Evolutionary conservation across 305 asterid species (phyloP).

Genomic region (Nicotiana rustica): DNA sequence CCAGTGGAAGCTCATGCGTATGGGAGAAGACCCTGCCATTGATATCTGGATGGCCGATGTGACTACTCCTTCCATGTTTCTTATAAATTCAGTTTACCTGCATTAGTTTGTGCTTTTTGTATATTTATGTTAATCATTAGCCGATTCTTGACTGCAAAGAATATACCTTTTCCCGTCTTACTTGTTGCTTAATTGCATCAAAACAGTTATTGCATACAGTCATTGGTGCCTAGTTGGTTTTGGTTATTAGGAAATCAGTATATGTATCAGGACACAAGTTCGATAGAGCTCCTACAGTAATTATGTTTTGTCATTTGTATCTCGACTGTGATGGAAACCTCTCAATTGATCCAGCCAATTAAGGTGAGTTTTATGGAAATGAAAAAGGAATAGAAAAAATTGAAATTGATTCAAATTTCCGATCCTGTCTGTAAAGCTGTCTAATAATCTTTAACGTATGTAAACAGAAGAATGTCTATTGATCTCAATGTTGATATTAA

Average conservation of each 20-base stretch:
- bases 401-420: background rate
- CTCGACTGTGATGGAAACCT: slow-evolving; percentile 5
- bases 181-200: background rate
- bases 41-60: slow-evolving; percentile 93
- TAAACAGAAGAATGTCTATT: background rate
- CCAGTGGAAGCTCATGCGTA: slow-evolving; percentile 96
- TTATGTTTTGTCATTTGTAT: slow-evolving; percentile 17
- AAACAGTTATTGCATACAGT: background rate
- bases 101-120: background rate
- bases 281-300: background rate
- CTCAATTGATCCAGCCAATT: background rate
- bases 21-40: slow-evolving; percentile 78
- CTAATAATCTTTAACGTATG: background rate
- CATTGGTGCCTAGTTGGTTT: slow-evolving; percentile 16
- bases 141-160: background rate
- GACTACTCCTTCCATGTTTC: background rate
- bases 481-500: background rate
- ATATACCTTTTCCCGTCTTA: background rate
- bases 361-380: background rate
- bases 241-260: background rate
- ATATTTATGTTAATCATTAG: too few relatives aligned
- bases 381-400: background rate
- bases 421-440: background rate
- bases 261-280: background rate
- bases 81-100: slow-evolving; percentile 21